phyloP scores from a whole-genome alignment of 805 yeast genomes.

The Sugiyamaella smithiae region DNA sequence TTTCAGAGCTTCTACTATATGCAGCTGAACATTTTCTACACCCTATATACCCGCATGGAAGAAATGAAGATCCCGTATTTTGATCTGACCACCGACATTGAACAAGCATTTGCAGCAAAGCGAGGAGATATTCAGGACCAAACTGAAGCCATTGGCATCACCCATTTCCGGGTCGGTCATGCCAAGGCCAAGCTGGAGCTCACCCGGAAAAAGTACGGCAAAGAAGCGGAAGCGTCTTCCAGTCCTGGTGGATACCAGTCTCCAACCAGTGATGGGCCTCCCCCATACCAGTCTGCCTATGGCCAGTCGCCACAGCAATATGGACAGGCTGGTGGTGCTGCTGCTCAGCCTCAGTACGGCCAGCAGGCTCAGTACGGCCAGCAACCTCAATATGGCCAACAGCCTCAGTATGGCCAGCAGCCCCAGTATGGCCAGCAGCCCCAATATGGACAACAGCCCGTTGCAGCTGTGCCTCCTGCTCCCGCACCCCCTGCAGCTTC shows the following conservation, averaged over 20 bases:
- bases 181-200: conserved; percentile 81
- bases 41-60: conserved; percentile 86
- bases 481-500: conserved; percentile 34
- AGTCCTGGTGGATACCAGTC: conserved; percentile 35
- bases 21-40: conserved; percentile 96
- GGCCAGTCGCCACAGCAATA: conserved; percentile 29
- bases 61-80: conserved; percentile 96
- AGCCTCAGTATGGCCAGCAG: conserved; percentile 12
- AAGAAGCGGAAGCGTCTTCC: conserved; percentile 36
- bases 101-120: conserved; percentile 73
- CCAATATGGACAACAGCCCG: conserved; percentile 27
- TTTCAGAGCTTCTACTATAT: conserved; percentile 93
- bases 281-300: conserved; percentile 39
- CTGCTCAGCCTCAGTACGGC: conserved; percentile 30
- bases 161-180: conserved; percentile 86
- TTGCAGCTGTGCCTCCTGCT: conserved; percentile 31
- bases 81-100: conserved; percentile 78
- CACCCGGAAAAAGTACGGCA: conserved; percentile 65
- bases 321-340: conserved; percentile 5
- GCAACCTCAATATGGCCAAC: conserved; percentile 14
- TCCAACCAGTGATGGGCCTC: conserved; percentile 28
- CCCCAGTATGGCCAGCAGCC: conserved; percentile 26
- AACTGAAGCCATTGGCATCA: conserved; percentile 83
- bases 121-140: conserved; percentile 90
- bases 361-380: conserved; percentile 25